Conservation (phyloP, 1,139 yeast genomes). For the Yamadazyma atlantica region DNA sequence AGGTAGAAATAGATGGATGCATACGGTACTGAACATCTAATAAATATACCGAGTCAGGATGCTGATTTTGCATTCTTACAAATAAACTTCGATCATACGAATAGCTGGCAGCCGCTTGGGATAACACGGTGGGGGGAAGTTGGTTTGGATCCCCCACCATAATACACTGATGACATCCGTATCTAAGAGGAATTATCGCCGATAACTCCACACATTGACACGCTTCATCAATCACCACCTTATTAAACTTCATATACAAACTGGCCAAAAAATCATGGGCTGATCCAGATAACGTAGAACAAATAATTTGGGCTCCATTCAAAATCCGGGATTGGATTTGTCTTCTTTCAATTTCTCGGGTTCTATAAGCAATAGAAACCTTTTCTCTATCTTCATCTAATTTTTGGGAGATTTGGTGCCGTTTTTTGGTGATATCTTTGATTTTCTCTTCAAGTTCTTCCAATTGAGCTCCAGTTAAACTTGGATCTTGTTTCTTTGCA, state of each 20-base stretch:
- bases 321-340: slow-evolving; percentile 72
- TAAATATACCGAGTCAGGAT: slow-evolving; percentile 63
- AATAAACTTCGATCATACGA: slow-evolving; percentile 90
- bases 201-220: slow-evolving; percentile 96
- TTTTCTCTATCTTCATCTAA: slow-evolving; percentile 80
- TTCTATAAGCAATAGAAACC: slow-evolving; percentile 65
- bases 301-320: slow-evolving; percentile 80
- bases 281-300: slow-evolving; percentile 91
- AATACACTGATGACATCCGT: slow-evolving; percentile 87
- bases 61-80: slow-evolving; percentile 82
- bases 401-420: slow-evolving; percentile 69
- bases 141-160: slow-evolving; percentile 99
- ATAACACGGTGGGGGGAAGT: slow-evolving; percentile 96
- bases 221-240: slow-evolving; percentile 97
- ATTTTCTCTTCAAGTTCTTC: slow-evolving; percentile 48
- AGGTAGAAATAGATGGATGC: slow-evolving; percentile 88
- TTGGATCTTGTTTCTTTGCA: slow-evolving; percentile 31
- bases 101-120: slow-evolving; percentile 78
- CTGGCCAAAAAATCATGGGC: slow-evolving; percentile 85
- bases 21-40: slow-evolving; percentile 96
- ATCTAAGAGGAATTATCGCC: slow-evolving; percentile 87
- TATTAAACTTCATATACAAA: slow-evolving; percentile 76
- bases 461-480: slow-evolving; percentile 38
- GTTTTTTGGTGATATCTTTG: slow-evolving; percentile 54
- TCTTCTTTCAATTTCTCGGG: slow-evolving; percentile 75